Evolutionary conservation across 305 asterid genomes (phyloP).

Genomic region (Ilex paraguariensis): DNA sequence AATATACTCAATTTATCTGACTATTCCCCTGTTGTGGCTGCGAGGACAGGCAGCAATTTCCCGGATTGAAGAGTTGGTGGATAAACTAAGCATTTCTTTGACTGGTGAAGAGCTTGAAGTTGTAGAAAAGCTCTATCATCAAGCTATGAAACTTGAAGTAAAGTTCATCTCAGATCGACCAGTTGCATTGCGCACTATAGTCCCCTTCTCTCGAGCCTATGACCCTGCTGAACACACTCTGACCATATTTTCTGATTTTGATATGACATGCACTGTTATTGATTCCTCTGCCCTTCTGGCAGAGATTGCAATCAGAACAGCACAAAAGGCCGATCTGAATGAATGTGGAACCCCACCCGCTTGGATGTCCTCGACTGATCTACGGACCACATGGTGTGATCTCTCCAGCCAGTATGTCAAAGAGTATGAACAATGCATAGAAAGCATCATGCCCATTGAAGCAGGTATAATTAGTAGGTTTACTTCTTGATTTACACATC

Average conservation of each 20-base stretch:
- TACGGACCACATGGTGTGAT: slow-evolving; percentile 38
- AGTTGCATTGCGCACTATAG: slow-evolving; percentile 34
- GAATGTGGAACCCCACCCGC: slow-evolving; percentile 19
- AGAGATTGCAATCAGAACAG: slow-evolving; percentile 53
- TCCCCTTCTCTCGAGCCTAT: slow-evolving; percentile 42
- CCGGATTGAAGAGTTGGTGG: slow-evolving; percentile 58
- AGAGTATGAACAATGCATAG: slow-evolving; percentile 56
- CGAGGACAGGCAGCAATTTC: slow-evolving; percentile 52
- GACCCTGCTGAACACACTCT: slow-evolving; percentile 32
- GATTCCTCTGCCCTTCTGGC: slow-evolving; percentile 70
- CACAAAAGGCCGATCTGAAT: slow-evolving; percentile 24
- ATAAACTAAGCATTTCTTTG: slow-evolving; percentile 53
- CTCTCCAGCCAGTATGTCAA: slow-evolving; percentile 51
- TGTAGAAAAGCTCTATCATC: slow-evolving; percentile 59
- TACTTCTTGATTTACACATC: slow-evolving; percentile 7
- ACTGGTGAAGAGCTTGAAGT: slow-evolving; percentile 67
- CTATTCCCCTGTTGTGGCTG: slow-evolving; percentile 21
- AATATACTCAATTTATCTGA: slow-evolving; percentile 12
- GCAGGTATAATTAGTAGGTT: slow-evolving; percentile 9
- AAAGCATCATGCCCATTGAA: slow-evolving; percentile 39
- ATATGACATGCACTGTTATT: slow-evolving; percentile 54
- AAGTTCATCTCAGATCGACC: slow-evolving; percentile 57
- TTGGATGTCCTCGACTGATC: slow-evolving; percentile 19
- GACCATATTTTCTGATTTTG: slow-evolving; percentile 49
- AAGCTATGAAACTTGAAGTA: slow-evolving; percentile 56